Evolutionary conservation across 768 basidiomycete genomes (phyloP).

Genomic region (Boletus rubroflammeus): DNA sequence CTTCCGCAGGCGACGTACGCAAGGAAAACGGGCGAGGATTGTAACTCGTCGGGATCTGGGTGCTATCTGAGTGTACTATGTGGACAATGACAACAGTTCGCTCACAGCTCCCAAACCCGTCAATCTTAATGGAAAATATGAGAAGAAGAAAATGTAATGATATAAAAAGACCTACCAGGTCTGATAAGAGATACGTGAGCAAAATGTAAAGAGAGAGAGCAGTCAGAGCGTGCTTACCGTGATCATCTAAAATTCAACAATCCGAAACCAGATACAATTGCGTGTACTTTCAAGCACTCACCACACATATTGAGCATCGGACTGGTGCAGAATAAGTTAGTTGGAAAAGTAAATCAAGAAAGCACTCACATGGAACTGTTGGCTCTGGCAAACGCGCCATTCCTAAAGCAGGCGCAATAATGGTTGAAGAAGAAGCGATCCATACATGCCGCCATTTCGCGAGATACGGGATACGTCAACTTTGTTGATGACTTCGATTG

Average conservation of each 20-base stretch:
- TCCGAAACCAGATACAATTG: neutral
- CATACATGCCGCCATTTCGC: constrained; percentile 70
- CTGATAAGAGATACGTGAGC: constrained; percentile 30
- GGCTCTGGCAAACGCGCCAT: constrained; percentile 86
- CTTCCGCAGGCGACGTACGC: constrained; percentile 39
- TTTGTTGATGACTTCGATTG: constrained; percentile 57
- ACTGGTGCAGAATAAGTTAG: constrained; percentile 36
- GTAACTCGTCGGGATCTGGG: constrained; percentile 78
- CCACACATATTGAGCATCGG: constrained; percentile 88
- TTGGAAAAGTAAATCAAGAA: neutral
- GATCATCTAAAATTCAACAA: constrained; percentile 55
- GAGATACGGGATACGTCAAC: constrained; percentile 54
- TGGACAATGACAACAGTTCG: constrained; percentile 5
- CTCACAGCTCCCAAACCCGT: constrained; percentile 82
- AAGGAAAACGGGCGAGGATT: constrained; percentile 67
- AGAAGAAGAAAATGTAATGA: neutral
- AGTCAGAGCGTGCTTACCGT: constrained; percentile 47
- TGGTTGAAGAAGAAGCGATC: constrained; percentile 91
- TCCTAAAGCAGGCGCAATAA: constrained; percentile 82
- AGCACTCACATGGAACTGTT: constrained; percentile 80
- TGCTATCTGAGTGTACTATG: neutral
- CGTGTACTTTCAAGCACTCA: constrained; percentile 30
- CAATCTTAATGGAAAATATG: constrained; percentile 47
- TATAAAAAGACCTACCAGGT: constrained; percentile 38
- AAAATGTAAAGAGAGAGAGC: neutral